Evolutionary conservation across 73 alveolate species (phyloP).

Genomic region (Paramecium caudatum): DNA sequence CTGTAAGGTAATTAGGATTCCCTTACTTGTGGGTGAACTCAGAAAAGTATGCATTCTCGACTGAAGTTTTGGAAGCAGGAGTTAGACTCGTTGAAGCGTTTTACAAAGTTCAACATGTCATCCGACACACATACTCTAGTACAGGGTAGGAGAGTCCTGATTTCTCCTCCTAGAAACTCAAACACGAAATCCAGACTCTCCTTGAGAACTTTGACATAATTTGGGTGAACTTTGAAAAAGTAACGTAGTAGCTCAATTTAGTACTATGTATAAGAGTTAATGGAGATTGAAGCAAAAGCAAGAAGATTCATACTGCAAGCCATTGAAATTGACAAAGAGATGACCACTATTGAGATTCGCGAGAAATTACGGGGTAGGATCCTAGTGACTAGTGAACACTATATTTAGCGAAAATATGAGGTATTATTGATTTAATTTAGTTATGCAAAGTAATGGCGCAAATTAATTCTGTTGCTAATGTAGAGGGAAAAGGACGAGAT

Average conservation of each 20-base stretch:
- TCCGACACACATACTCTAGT: constrained; percentile 84
- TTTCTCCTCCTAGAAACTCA: constrained; percentile 75
- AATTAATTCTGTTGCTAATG: constrained; percentile 96
- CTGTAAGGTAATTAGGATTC: constrained; percentile 74
- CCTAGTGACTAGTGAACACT: constrained; percentile 78
- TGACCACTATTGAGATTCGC: constrained; percentile 87
- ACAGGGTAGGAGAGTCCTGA: constrained; percentile 77
- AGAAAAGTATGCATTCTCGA: constrained; percentile 94
- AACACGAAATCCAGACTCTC: constrained; percentile 77
- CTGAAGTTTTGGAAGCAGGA: constrained; percentile 96
- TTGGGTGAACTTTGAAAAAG: constrained; percentile 81
- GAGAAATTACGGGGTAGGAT: constrained; percentile 93
- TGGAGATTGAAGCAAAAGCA: constrained; percentile 96
- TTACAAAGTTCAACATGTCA: constrained; percentile 83
- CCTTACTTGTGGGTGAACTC: constrained; percentile 97
- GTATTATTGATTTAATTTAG: constrained; percentile 80
- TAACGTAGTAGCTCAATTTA: constrained; percentile 82
- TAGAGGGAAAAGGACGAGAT: constrained; percentile 98
- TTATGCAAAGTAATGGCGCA: constrained; percentile 88
- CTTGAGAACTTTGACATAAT: constrained; percentile 73
- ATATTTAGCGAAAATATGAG: constrained; percentile 7
- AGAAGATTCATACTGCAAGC: constrained; percentile 94
- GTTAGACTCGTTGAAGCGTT: constrained; percentile 88
- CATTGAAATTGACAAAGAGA: constrained; percentile 93
- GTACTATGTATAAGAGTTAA: constrained; percentile 93